Percentiles rank a stretch among this genome's conserved stretches.
Conservation (phyloP, 1,284 basidiomycete species). For the Ceratobasidium sp. region DNA sequence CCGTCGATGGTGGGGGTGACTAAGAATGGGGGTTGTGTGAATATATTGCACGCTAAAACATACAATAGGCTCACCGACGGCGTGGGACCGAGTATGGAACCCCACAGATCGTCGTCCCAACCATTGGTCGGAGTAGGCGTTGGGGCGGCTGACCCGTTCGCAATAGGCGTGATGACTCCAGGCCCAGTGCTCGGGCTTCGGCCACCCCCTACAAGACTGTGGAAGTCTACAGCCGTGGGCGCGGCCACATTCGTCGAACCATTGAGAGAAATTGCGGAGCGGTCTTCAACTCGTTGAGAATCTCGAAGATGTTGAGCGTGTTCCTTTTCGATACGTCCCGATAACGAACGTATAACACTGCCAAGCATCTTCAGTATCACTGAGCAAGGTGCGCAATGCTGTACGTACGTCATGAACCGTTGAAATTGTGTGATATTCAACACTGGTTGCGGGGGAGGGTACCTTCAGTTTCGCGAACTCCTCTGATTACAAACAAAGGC, state of each 20-base stretch:
- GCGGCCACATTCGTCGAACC: conserved; percentile 55
- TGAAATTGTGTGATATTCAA: conserved; percentile 92
- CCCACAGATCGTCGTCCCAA: conserved; percentile 82
- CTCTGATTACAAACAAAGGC: conserved; percentile 24
- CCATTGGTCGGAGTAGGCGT: conserved; percentile 53
- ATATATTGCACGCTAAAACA: conserved; percentile 41
- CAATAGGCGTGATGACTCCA: conserved; percentile 57
- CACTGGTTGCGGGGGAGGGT: conserved; percentile 60
- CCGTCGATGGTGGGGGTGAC: conserved; percentile 45
- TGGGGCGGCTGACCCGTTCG: conserved; percentile 60
- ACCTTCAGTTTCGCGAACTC: conserved; percentile 31
- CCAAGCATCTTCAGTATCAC: conserved; percentile 45
- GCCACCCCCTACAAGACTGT: conserved; percentile 73
- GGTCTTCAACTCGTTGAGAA: conserved; percentile 83
- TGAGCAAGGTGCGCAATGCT: conserved; percentile 52
- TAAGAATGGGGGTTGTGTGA: conserved; percentile 10
- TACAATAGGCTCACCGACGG: conserved; percentile 53
- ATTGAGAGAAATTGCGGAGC: conserved; percentile 60
- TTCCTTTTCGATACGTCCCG: conserved; percentile 85
- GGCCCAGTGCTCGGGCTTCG: conserved; percentile 53
- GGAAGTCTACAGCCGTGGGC: conserved; percentile 69
- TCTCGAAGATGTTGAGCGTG: conserved; percentile 86
- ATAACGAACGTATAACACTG: conserved; percentile 59
- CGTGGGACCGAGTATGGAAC: conserved; percentile 66
- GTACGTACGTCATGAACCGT: conserved; percentile 83